Percentiles rank a stretch among this genome's conserved stretches.
Evolutionary conservation across 2,329 filamentous ascomycete genomes (phyloP).

Genomic region (Fusarium paranaense): DNA sequence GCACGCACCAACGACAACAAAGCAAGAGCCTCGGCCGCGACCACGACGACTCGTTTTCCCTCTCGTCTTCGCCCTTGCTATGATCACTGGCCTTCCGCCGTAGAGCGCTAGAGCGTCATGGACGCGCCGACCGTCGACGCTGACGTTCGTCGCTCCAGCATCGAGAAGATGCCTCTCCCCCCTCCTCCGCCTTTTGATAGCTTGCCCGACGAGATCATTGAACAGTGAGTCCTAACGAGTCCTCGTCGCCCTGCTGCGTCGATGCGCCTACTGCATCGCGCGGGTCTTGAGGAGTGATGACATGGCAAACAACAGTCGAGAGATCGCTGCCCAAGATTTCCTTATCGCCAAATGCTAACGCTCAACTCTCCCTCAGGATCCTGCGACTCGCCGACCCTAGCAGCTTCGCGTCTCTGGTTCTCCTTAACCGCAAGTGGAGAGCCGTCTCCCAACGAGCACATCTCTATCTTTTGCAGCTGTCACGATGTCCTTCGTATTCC

Average conservation of each 20-base stretch:
- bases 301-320: background rate
- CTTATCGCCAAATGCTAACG: conserved; percentile 27
- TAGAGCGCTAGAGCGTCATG: conserved; percentile 47
- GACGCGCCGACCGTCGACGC: conserved; percentile 44
- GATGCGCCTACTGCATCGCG: background rate
- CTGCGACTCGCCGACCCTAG: conserved; percentile 69
- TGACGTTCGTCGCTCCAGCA: conserved; percentile 47
- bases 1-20: conserved; percentile 1
- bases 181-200: conserved; percentile 60
- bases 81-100: conserved; percentile 34
- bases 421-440: conserved; percentile 75
- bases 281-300: background rate
- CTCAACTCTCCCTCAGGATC: conserved; percentile 61
- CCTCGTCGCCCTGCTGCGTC: conserved; percentile 3
- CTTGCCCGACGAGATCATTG: conserved; percentile 76
- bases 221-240: conserved; percentile 64
- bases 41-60: conserved; percentile 9
- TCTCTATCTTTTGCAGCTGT: conserved; percentile 72
- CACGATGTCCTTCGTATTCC: conserved; percentile 69
- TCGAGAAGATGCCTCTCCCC: conserved; percentile 48
- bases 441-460: conserved; percentile 71
- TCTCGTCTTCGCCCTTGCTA: conserved; percentile 29
- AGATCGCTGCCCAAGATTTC: background rate
- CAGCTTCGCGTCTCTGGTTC: conserved; percentile 73
- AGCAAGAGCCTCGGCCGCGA: background rate